Base-by-base conservation (phyloP, 805 yeast species). In the Myxozyma kluyveri region DNA sequence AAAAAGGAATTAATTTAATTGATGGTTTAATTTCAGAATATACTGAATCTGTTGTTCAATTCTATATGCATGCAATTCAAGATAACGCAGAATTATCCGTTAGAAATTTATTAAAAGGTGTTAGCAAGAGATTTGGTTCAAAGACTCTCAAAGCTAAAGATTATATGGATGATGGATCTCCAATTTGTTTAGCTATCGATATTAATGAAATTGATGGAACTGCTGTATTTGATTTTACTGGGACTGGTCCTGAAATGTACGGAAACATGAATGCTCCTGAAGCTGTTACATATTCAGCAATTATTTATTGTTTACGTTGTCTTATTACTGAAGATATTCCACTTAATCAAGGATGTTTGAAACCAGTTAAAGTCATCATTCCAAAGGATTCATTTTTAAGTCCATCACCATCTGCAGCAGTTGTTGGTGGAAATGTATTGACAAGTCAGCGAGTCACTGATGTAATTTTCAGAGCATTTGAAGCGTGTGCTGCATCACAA, bases 401-500 rank as follows among this genome's bases (percentile, higher is more conserved):
- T 23, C 97, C 98, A 1, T 79, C 83, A 18, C 77, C 77, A 35
- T 91, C 86, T 14, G 91, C 95, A 42, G 99, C 97, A 1, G 95
- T 88, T 33, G 97, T 91, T 18, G 93, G 90, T 41, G 96, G 96
- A 6, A 91, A 91, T 67, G 98, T 91, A 5, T 85, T 90, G 70
- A 91, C 98, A 0, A 85, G 96, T 1, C 98, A 93, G 69, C 77
- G 97, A 61, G 82, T 93, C 42, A 89, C 96, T 0, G 97, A 90
- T 69, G 91, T 86, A 1, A 80, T 93, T 37, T 74, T 91, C 63
- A 84, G 83, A 62, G 93, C 98, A 0, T 89, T 93, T 67, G 76
- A 79, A 55, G 88, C 89, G 3, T 86, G 88, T 73, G 97, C 97
- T 1, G 96, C 89, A 59, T 89, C 97, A 0, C 98, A 91, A 70